These are phyloP conservation scores for Stephania cephalantha DNA, from an alignment of 164 flowering plant species.

Conservation along the genomic window DNA sequence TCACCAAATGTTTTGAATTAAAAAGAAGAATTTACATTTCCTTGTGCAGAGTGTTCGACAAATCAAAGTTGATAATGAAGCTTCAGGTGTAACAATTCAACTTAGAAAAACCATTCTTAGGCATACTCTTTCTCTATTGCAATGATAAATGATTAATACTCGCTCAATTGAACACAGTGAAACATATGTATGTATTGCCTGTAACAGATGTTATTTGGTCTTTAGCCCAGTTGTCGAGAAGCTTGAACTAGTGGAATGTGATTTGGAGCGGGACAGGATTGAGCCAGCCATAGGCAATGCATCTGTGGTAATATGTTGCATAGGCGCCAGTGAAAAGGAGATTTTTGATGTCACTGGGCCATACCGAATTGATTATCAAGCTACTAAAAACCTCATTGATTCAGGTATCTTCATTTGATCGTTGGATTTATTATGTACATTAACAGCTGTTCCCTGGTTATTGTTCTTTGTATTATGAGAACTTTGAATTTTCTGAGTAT, in stretches of 20 bases:
- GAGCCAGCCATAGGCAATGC: slow-evolving; percentile 67
- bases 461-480: background rate
- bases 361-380: slow-evolving; percentile 78
- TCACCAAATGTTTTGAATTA: background rate
- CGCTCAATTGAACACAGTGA: background rate
- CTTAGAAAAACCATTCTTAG: slow-evolving; percentile 34
- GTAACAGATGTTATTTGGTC: slow-evolving; percentile 56
- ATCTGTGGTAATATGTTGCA: slow-evolving; percentile 83
- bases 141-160: background rate
- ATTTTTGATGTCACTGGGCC: slow-evolving; percentile 89
- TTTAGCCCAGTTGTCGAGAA: slow-evolving; percentile 96
- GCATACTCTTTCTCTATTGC: background rate
- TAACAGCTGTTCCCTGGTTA: background rate
- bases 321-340: slow-evolving; percentile 98
- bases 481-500: background rate
- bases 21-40: background rate
- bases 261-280: slow-evolving; percentile 64
- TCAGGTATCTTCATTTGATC: slow-evolving; percentile 48
- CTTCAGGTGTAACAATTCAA: slow-evolving; percentile 30
- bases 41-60: slow-evolving; percentile 59
- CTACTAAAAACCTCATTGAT: slow-evolving; percentile 82
- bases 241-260: slow-evolving; percentile 95
- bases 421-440: background rate
- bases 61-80: slow-evolving; percentile 50
- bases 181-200: slow-evolving; percentile 6